phyloP scores from a whole-genome alignment of 495 filamentous ascomycete species.

The Aspergillus campestris region DNA sequence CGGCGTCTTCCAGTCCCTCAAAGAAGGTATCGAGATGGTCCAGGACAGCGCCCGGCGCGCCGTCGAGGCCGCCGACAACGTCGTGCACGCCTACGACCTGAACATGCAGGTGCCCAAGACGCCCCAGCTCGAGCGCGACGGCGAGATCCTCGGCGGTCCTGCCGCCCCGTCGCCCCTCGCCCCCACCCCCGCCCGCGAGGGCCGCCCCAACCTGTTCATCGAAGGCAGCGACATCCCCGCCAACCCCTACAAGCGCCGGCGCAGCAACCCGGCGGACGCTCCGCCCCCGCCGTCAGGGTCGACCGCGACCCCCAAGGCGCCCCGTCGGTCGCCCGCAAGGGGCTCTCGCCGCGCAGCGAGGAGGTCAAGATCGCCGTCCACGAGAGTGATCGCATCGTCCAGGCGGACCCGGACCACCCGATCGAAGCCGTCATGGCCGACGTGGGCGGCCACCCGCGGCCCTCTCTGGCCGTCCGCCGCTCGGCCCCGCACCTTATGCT shows the following conservation, averaged over 20 bases:
- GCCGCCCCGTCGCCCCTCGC: slow-evolving; percentile 2
- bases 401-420: slow-evolving; percentile 28
- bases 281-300: slow-evolving; percentile 4
- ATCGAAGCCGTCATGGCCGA: slow-evolving; percentile 37
- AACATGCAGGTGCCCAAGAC: slow-evolving; percentile 74
- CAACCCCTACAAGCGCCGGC: slow-evolving; percentile 42
- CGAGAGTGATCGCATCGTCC: slow-evolving; percentile 40
- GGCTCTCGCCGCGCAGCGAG: slow-evolving; percentile 42
- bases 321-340: slow-evolving; percentile 25
- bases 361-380: slow-evolving; percentile 43
- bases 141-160: slow-evolving; percentile 21
- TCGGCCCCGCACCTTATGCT: slow-evolving; percentile 34
- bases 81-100: slow-evolving; percentile 80
- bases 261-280: slow-evolving; percentile 33
- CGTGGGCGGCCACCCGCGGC: slow-evolving; percentile 29
- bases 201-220: slow-evolving; percentile 32
- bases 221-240: slow-evolving; percentile 38
- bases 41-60: slow-evolving; percentile 75
- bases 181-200: slow-evolving; percentile 15
- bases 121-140: slow-evolving; percentile 32
- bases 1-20: slow-evolving; percentile 54
- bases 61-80: slow-evolving; percentile 76
- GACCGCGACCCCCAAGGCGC: slow-evolving; percentile 31
- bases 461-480: slow-evolving; percentile 33
- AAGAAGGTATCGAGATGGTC: slow-evolving; percentile 67